Percentiles rank a stretch among this genome's conserved stretches.
These are phyloP conservation scores for Mycena belliarum DNA, from an alignment of 768 basidiomycete genomes.

Conservation along the genomic window DNA sequence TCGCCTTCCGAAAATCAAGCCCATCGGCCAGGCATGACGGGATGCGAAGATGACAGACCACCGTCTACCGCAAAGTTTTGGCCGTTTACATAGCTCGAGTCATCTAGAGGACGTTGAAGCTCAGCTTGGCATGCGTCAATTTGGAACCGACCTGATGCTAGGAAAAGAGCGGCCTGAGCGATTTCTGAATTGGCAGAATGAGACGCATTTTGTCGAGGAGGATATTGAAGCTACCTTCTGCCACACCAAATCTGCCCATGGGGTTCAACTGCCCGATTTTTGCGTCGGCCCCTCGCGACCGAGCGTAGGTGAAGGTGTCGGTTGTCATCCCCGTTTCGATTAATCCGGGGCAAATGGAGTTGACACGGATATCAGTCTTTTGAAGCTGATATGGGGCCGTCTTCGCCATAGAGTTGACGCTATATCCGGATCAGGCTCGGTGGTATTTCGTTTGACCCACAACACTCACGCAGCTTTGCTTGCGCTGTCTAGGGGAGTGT, in stretches of 20 bases:
- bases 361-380: constrained; percentile 84
- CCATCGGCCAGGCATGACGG: constrained; percentile 76
- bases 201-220: not conserved
- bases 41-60: constrained; percentile 77
- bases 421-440: constrained; percentile 28
- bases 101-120: constrained; percentile 50
- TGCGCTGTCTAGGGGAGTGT: constrained; percentile 66
- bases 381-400: constrained; percentile 80
- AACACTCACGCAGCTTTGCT: constrained; percentile 85
- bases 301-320: constrained; percentile 74
- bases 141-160: constrained; percentile 72
- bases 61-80: constrained; percentile 88
- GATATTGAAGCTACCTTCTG: constrained; percentile 57
- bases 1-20: constrained; percentile 40
- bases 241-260: constrained; percentile 76
- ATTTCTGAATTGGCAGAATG: constrained; percentile 60
- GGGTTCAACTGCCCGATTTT: constrained; percentile 89
- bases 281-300: constrained; percentile 65
- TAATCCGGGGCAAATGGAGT: constrained; percentile 87
- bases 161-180: constrained; percentile 80
- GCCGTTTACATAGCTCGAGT: constrained; percentile 91
- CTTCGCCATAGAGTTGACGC: constrained; percentile 87
- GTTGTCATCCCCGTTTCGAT: constrained; percentile 94
- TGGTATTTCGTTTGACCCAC: not conserved
- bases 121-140: not conserved